phyloP scores from a whole-genome alignment of 352 stramenopile genomes.

The Phytophthora lateralis region DNA sequence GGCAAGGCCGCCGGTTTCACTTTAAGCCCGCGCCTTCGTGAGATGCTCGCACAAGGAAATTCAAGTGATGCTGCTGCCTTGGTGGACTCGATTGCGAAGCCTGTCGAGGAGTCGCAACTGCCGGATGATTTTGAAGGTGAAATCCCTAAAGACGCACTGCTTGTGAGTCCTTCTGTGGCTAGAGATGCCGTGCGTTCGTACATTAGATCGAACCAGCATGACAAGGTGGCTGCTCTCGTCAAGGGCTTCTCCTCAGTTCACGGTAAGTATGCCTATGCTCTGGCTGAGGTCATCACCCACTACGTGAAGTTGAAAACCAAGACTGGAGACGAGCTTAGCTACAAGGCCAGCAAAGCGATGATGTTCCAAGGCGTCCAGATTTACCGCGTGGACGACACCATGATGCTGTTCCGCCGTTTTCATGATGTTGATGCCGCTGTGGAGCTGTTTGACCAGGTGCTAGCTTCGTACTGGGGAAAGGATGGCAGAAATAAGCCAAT shows the following conservation, averaged over 20 bases:
- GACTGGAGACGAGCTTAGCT: constrained; percentile 49
- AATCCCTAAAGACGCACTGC: constrained; percentile 33
- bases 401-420: constrained; percentile 57
- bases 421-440: constrained; percentile 44
- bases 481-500: constrained; percentile 12
- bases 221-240: constrained; percentile 61
- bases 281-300: constrained; percentile 53
- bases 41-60: constrained; percentile 47
- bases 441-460: constrained; percentile 51
- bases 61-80: constrained; percentile 42
- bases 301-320: constrained; percentile 47
- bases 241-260: constrained; percentile 53
- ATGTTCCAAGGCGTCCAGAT: constrained; percentile 54
- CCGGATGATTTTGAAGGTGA: constrained; percentile 37
- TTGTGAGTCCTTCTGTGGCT: constrained; percentile 47
- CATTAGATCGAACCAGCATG: constrained; percentile 50
- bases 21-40: constrained; percentile 52
- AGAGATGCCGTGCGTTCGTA: constrained; percentile 54
- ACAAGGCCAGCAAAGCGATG: constrained; percentile 59
- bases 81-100: constrained; percentile 46
- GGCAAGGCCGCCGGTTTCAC: constrained; percentile 35
- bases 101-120: constrained; percentile 45
- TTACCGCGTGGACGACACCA: constrained; percentile 47
- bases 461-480: constrained; percentile 43
- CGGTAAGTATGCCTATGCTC: constrained; percentile 49